Base-by-base conservation (phyloP, 2,329 filamentous ascomycete species). In the Geoglossum cookeanum region DNA sequence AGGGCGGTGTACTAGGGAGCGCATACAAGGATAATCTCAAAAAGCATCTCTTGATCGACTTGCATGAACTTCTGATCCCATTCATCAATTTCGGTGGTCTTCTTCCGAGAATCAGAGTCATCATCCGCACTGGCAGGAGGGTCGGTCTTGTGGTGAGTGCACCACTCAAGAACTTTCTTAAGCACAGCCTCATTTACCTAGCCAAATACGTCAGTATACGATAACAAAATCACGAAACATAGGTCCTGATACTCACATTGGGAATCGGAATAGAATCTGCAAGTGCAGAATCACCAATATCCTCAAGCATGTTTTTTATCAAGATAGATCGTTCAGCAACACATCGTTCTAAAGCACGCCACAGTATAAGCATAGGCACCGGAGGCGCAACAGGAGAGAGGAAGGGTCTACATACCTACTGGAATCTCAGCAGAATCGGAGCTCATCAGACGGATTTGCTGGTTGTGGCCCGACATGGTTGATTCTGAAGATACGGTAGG, bases 11-110 rank as follows among this genome's bases (percentile, higher is more conserved):
- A 11, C 49, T 44, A 35, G n/a, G 47, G 30, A 17, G 30, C 39
- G 76, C 84, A 59, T 78, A 92, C 88, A 30, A 98, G 78, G 64
- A 98, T 98, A 67, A 98, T 97, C 76, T 98, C 92, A 64, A 98
- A 98, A 1, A 98, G 80, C 92, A 98, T 97, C 74, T 98, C 92
- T 69, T 98, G 92, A 70, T 98, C 92, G 17, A 98, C 92, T 73
- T 97, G 91, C 92, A 98, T 97, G 72, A 97, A 98, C 74, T 98
- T 98, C 72, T 97, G 91, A 65, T 98, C 92, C 92, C 92, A 98
- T 73, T 98, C 92, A 59, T 97, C 92, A 63, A 98, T 98, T 65
- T 98, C 92, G 52, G 92, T 97, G 1, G 90, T 95, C 81, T 95
- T 96, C 78, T 96, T 96, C 65, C 92, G 87, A 55, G 84, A 89